phyloP scores from a whole-genome alignment of 805 yeast genomes.

The Yarrowia bubula region DNA sequence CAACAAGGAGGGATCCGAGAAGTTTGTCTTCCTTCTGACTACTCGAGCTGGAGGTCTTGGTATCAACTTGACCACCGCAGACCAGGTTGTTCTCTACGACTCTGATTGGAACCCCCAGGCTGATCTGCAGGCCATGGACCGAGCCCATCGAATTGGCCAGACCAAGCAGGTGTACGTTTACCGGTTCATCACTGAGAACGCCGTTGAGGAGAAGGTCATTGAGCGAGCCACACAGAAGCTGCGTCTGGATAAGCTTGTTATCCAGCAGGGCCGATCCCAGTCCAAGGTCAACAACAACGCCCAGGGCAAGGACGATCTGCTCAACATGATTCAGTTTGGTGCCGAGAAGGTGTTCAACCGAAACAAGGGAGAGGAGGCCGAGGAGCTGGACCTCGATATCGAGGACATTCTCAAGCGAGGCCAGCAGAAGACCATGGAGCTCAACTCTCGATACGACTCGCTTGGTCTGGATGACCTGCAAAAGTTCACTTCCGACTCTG shows the following conservation, averaged over 20 bases:
- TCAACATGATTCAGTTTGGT: slow-evolving; percentile 95
- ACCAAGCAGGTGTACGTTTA: slow-evolving; percentile 91
- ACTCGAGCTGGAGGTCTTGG: slow-evolving; percentile 98
- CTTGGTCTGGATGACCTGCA: slow-evolving; percentile 91
- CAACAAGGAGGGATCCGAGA: slow-evolving; percentile 73
- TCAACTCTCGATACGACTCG: slow-evolving; percentile 77
- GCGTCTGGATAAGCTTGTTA: slow-evolving; percentile 88
- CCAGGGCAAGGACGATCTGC: slow-evolving; percentile 70
- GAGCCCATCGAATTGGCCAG: slow-evolving; percentile 97
- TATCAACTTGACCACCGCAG: slow-evolving; percentile 87
- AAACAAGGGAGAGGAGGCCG: slow-evolving; percentile 32
- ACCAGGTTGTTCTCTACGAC: slow-evolving; percentile 82
- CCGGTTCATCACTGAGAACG: slow-evolving; percentile 91
- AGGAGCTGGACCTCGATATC: slow-evolving; percentile 50
- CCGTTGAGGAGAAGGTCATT: slow-evolving; percentile 92
- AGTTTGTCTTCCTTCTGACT: slow-evolving; percentile 80
- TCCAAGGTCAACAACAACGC: slow-evolving; percentile 31
- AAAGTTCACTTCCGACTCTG: slow-evolving; percentile 80
- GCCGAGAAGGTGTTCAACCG: slow-evolving; percentile 74
- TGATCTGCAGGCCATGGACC: slow-evolving; percentile 95
- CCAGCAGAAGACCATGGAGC: slow-evolving; percentile 71
- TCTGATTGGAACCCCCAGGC: slow-evolving; percentile 99
- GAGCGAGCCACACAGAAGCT: slow-evolving; percentile 95
- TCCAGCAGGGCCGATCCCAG: slow-evolving; percentile 74
- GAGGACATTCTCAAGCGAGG: slow-evolving; percentile 80